Evolutionary conservation across 2,329 filamentous ascomycete genomes (phyloP).

Genomic region (Samsoniella hepiali): DNA sequence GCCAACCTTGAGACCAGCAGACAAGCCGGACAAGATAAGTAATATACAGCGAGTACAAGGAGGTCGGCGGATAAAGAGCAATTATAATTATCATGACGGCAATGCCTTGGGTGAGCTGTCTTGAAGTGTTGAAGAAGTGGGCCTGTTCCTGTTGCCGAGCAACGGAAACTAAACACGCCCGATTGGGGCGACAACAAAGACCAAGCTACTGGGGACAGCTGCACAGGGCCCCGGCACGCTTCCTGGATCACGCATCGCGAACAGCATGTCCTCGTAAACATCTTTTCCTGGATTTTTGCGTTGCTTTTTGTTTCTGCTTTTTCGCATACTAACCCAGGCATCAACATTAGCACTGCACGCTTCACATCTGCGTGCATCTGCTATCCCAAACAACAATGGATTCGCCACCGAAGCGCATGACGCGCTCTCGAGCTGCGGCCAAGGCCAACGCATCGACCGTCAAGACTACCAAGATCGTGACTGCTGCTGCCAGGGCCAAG

Average conservation of each 20-base stretch:
- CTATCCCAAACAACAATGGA: constrained; percentile 44
- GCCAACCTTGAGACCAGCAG: background rate
- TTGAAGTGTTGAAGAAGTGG: constrained; percentile 10
- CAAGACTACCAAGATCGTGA: constrained; percentile 45
- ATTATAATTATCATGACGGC: background rate
- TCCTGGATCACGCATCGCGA: constrained; percentile 9
- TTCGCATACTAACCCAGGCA: constrained; percentile 26
- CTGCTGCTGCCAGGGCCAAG: constrained; percentile 48
- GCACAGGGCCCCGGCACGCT: background rate
- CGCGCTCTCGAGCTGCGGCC: constrained; percentile 47
- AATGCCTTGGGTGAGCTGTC: background rate
- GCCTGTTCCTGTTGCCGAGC: constrained; percentile 9
- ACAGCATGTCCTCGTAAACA: constrained; percentile 22
- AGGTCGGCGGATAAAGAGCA: background rate
- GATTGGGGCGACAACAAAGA: constrained; percentile 17
- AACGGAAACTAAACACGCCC: constrained; percentile 16
- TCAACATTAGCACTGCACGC: constrained; percentile 6
- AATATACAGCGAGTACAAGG: background rate
- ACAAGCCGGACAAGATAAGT: no score
- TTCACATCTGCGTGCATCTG: constrained; percentile 21
- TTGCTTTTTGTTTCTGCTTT: constrained; percentile 22
- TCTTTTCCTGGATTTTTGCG: constrained; percentile 27
- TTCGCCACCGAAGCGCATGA: constrained; percentile 59
- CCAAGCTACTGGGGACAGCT: background rate
- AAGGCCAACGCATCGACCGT: constrained; percentile 37